Base-by-base conservation (phyloP, 345 rosid genomes). In the Ceriops zippeliana region DNA sequence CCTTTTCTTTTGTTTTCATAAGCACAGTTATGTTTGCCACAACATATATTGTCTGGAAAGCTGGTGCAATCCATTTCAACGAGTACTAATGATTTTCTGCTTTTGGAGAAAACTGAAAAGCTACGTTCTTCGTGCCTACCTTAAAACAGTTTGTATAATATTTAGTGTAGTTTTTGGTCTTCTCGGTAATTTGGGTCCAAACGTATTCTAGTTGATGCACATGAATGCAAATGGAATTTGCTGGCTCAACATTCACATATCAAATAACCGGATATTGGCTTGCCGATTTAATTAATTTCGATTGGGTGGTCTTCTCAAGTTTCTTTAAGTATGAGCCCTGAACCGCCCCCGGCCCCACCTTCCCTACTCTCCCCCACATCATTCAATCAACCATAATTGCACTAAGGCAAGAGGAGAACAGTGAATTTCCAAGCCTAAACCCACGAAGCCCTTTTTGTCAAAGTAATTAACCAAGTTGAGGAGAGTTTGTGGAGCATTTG, bases 21-120 rank as follows among this genome's bases (percentile, higher is more conserved):
- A 93, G 96, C 82, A 84, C 95, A 0, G 83, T 91, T 17, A 93
- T 93, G 98, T 86, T 93, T 63, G 85, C 95, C 10, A 93, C 97
- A 15, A 90, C 98, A 62, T 93, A 61, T 73, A 10, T 89, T 37
- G 92, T 93, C 57, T 91, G 97, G 98, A 93, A 93, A 82, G 89
- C 83, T 10, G 97, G 93, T 51, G 98, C 87, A 1, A 93, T 93
- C 78, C 97, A 93, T 81, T 93, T 90, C 58, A 91, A 93, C 1
- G 93, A 93, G 68, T 84, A 66, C 58, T 83, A 64, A 65, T 49
- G 69, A 49, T 71, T 61, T 24, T 65, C 58, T 68, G 52, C 53
- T 67, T 72, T 22, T 56, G 52, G 56, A 26, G 22, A 38, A 38
- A 38, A 38, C 49, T 42, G 49, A 42, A 42, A 32, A 61, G 68